A percentile compares a stretch with the other conserved stretches of the same genome.
Conservation (phyloP, 805 yeast genomes). For the Helenozyma rhizophorensis region DNA sequence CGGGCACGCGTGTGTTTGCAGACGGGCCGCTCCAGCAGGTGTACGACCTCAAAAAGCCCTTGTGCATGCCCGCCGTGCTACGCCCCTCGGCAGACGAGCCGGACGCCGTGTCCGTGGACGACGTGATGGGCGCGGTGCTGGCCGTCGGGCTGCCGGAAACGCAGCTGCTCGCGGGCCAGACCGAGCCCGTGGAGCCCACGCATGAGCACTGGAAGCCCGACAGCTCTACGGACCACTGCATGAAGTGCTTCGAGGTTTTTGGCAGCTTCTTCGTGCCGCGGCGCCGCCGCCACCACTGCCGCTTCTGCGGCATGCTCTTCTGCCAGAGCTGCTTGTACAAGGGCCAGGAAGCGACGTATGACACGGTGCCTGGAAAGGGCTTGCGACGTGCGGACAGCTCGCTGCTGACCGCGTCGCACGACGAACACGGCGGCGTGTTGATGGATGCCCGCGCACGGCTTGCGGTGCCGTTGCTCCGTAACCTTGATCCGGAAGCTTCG, state of each 20-base stretch:
- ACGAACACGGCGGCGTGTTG: constrained; percentile 11
- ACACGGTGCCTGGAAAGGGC: constrained; percentile 3
- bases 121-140: too few relatives aligned
- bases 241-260: constrained; percentile 35
- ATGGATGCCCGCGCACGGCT: constrained; percentile 23
- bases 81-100: constrained; percentile 29
- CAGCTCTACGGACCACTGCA: constrained; percentile 35
- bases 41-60: constrained; percentile 43
- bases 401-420: constrained; percentile 4
- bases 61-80: constrained; percentile 50
- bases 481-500: constrained; percentile 11
- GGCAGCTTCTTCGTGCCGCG: constrained; percentile 26
- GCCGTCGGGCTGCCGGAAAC: constrained; percentile 8
- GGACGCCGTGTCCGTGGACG: constrained; percentile 7
- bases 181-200: constrained; percentile 37
- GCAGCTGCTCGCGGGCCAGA: constrained; percentile 2
- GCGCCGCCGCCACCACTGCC: constrained; percentile 15
- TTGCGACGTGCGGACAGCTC: constrained; percentile 8
- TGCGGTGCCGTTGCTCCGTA: constrained; percentile 32
- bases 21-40: constrained; percentile 30
- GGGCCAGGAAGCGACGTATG: constrained; percentile 8
- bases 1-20: constrained; percentile 1
- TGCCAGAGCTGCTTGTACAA: constrained; percentile 23
- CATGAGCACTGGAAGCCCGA: constrained; percentile 53
- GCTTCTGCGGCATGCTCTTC: constrained; percentile 14